Evolutionary conservation across 2,329 filamentous ascomycete genomes (phyloP), one percentile per base, ranked within the genome.

Genomic region (Sarocladium brachiariae): DNA sequence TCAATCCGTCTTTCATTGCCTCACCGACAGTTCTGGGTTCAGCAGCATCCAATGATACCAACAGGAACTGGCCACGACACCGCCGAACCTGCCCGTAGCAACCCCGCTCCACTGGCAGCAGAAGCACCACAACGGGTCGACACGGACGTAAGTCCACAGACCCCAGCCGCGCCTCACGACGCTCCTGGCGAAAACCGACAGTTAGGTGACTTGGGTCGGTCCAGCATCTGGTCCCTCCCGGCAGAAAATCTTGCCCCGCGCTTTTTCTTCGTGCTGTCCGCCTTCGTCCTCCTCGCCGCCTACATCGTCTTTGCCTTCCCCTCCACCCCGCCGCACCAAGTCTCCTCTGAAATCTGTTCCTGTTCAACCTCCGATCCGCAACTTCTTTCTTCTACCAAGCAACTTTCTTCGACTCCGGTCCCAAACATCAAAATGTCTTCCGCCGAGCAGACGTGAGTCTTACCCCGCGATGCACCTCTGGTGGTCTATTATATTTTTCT

Each of bases 391-490:
- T 33, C 43, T 16, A 31, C 10, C 31, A 24, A 47, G 19, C 43
- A 10, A 31, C 52, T 55, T 53, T 59, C 56, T 54, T 50, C 59
- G 60, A 55, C 56, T 58, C 59, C 52, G 51, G 33, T 47, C n/a
- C 24, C 58, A 55, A 58, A 63, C 59, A 64, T 58, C 75, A 83
- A 68, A 68, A 87, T 87, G 83, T 80, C 87, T 76, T 76, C 72
- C 64, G 63, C 71, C 74, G 89, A 95, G 78, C 87, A 92, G 80
- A 96, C 90, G 89, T 95, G 76, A 73, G 87, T 76, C 37, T 50
- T 63, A 63, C 65, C 65, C 63, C 65, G 57, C 66, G 63, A 65
- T 61, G 11, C 7, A 25, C 49, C 51, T 58, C 58, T 58, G 53
- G 60, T 58, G 27, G 51, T 55, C n/a, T n/a, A n/a, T n/a, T n/a